Conservation (phyloP, 192 early-diverging fungal species). For the Backusella liffmaniae region DNA sequence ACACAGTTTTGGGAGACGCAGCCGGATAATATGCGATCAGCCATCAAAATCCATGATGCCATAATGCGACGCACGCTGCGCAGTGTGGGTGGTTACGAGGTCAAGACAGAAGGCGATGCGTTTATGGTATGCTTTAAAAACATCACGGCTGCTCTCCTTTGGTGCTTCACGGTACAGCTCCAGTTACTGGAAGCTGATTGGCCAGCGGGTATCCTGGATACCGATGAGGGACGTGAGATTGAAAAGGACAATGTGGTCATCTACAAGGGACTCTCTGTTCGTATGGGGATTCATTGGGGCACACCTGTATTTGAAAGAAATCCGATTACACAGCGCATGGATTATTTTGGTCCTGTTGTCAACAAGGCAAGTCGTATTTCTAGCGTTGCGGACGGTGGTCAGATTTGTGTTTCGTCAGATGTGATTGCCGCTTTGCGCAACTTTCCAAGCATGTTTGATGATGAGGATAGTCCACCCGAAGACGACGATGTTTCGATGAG, state of each 20-base stretch:
- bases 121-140: conserved; percentile 92
- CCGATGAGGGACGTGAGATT: conserved; percentile 71
- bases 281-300: conserved; percentile 96
- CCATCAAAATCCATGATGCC: conserved; percentile 83
- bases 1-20: conserved; percentile 89
- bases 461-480: not conserved
- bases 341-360: conserved; percentile 94
- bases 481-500: not conserved
- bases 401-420: conserved; percentile 85
- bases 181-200: conserved; percentile 82
- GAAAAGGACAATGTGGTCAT: conserved; percentile 63
- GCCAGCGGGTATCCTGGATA: conserved; percentile 82
- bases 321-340: conserved; percentile 93
- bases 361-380: conserved; percentile 85
- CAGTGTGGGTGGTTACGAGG: conserved; percentile 88
- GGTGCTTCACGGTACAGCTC: conserved; percentile 86
- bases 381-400: conserved; percentile 88
- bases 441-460: conserved; percentile 23
- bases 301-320: conserved; percentile 83
- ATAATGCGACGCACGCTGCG: conserved; percentile 82
- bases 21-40: conserved; percentile 78
- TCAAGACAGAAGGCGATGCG: conserved; percentile 94
- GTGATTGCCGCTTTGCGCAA: conserved; percentile 43
- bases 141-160: conserved; percentile 76
- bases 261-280: conserved; percentile 84